Evolutionary conservation across 2,329 filamentous ascomycete species (phyloP).

Genomic region (Ophiostoma sp.): DNA sequence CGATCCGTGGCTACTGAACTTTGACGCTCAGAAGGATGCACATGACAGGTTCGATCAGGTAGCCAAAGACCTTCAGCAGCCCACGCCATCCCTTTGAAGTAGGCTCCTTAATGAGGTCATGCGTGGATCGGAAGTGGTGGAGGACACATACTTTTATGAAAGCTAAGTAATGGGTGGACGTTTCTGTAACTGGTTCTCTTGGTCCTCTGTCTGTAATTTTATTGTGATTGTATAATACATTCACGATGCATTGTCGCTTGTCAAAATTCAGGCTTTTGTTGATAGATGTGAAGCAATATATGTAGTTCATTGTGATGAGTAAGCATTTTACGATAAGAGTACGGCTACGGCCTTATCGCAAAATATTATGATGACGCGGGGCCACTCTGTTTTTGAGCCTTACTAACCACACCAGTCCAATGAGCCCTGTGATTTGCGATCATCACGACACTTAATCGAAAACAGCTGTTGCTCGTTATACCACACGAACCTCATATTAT

Average conservation of each 20-base stretch:
- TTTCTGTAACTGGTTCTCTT: too few species aligned
- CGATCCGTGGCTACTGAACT: neutral
- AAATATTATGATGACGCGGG: neutral
- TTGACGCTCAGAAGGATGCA: slow-evolving; percentile 3
- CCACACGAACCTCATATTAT: neutral
- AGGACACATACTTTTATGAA: too few species aligned
- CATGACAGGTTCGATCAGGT: neutral
- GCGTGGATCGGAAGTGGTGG: too few species aligned
- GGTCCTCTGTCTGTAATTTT: too few species aligned
- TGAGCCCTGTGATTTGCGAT: neutral
- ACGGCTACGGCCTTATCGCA: neutral
- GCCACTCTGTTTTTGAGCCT: neutral
- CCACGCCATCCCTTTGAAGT: neutral
- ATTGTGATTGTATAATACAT: too few species aligned
- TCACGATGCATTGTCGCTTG: too few species aligned
- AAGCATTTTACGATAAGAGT: slow-evolving; percentile 31
- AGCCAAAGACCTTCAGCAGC: neutral
- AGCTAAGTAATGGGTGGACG: too few species aligned
- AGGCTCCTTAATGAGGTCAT: neutral
- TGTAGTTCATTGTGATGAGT: neutral
- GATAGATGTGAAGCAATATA: neutral
- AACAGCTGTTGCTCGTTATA: neutral
- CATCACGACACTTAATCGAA: neutral
- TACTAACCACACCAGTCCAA: neutral
- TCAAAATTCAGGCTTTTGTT: neutral